Conservation (phyloP, 2,329 filamentous ascomycete species). For the Gyromitra esculenta region DNA sequence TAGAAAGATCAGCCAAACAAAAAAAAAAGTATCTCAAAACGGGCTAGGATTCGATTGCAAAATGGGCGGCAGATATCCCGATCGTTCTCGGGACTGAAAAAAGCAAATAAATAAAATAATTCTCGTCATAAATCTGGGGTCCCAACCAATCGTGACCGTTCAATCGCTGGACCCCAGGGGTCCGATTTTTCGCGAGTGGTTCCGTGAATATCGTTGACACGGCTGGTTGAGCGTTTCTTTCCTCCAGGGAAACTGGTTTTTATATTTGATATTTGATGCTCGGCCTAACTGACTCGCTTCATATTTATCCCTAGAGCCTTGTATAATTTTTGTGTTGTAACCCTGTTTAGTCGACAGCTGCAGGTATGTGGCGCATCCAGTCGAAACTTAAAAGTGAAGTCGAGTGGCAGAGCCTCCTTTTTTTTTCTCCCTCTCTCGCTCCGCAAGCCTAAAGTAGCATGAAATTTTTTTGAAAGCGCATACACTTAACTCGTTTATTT, state of each 20-base stretch:
- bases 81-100: conserved; percentile 40
- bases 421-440: conserved; percentile 1
- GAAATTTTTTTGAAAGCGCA: conserved; percentile 6
- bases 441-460: conserved; percentile 9
- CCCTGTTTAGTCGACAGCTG: background rate
- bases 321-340: conserved; percentile 24
- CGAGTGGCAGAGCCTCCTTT: conserved; percentile 32
- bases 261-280: conserved; percentile 11
- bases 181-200: conserved; percentile 25
- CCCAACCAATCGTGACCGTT: conserved; percentile 36
- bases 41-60: conserved; percentile 45
- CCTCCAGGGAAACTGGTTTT: background rate
- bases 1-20: conserved; percentile 43
- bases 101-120: conserved; percentile 44
- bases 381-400: conserved; percentile 24
- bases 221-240: conserved; percentile 3
- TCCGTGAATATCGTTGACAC: conserved; percentile 1
- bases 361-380: background rate
- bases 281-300: conserved; percentile 17
- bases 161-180: conserved; percentile 43
- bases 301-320: conserved; percentile 1
- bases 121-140: conserved; percentile 41
- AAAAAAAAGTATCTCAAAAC: conserved; percentile 47
- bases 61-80: conserved; percentile 48
- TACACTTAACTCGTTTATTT: conserved; percentile 16